Evolutionary conservation across 768 basidiomycete species (phyloP).

Genomic region (Crassisporium funariophilum): DNA sequence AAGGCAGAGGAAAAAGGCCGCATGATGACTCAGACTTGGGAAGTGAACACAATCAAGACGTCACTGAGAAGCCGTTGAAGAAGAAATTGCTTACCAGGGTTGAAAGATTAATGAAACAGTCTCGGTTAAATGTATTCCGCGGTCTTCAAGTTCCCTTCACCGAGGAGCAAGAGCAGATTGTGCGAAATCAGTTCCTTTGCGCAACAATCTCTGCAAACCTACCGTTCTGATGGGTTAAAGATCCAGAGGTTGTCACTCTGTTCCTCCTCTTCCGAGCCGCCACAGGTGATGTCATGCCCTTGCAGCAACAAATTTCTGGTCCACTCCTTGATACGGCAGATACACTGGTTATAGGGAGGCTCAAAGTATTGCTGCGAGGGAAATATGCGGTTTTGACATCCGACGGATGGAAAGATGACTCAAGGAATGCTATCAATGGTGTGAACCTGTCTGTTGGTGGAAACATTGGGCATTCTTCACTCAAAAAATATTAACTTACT

Average conservation of each 20-base stretch:
- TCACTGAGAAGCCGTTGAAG: slow-evolving; percentile 9
- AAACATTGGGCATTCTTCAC: slow-evolving; percentile 17
- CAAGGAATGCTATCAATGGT: slow-evolving; percentile 23
- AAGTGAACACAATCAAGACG: slow-evolving; percentile 5
- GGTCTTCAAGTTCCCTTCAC: slow-evolving; percentile 31
- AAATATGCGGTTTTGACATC: slow-evolving; percentile 18
- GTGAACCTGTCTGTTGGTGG: slow-evolving; percentile 22
- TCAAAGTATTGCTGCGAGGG: slow-evolving; percentile 13
- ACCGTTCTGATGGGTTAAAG: slow-evolving; percentile 28
- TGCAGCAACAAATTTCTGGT: slow-evolving; percentile 17
- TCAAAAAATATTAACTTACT: neutral
- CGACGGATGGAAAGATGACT: slow-evolving; percentile 32
- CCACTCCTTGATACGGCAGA: slow-evolving; percentile 20
- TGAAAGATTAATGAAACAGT: slow-evolving; percentile 18
- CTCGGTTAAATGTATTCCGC: slow-evolving; percentile 24
- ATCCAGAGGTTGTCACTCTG: slow-evolving; percentile 28
- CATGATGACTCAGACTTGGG: neutral
- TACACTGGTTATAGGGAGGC: slow-evolving; percentile 6
- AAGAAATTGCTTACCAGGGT: slow-evolving; percentile 18
- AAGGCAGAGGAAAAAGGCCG: neutral
- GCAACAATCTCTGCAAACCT: slow-evolving; percentile 32
- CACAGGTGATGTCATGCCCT: slow-evolving; percentile 24
- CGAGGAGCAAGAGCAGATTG: slow-evolving; percentile 12
- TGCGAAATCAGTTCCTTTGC: slow-evolving; percentile 24
- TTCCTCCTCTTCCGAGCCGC: slow-evolving; percentile 29